Base-by-base conservation (phyloP, 345 rosid genomes). In the Odontarrhena argentea region DNA sequence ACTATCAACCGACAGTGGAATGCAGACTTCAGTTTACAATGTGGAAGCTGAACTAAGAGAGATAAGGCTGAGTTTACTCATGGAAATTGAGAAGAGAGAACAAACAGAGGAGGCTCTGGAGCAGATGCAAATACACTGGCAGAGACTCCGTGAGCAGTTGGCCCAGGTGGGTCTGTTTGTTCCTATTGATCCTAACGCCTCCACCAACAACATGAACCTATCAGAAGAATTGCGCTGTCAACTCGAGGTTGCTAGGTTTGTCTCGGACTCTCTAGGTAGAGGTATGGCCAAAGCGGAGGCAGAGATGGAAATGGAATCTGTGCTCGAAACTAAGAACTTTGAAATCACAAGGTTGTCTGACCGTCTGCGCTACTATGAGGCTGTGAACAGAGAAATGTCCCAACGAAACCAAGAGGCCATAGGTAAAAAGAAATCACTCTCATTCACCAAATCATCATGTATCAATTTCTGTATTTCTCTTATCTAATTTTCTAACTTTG, bases 391-490 rank as follows among this genome's bases (percentile, higher is more conserved):
- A 42, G 97, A 91, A 69, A 86, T 91, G 97, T 88, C 86, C 45
- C 93, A 85, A 46, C 79, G 93, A 76, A 91, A 88, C 75, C 96
- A 91, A 78, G 92, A 91, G 77, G 87, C 83, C 72, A 77, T 88
- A 48, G 96, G 97, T 88, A 72, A 32, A 32, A 37, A 0, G 42
- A 50, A 34, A 30, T 53, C 22, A 40, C 49, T 37, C 45, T 41
- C 15, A 12, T 64, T 35, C 47, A 35, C 42, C 45, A 35, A 24
- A 32, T 6, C 6, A 36, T 6, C 6, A 0, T 65, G 1, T 30
- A 9, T 46, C 46, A 9, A 32, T 30, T 22, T 10, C 35, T 35
- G 5, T 13, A 28, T 8, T 3, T 7, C 25, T 25, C 10, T 22
- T n/a, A 15, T 55, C 42, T 55, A 30, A 43, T 43, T 35, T 30